These are phyloP conservation scores for Trichosporon asahii DNA, from an alignment of 1,284 basidiomycete genomes.

Conservation along the genomic window DNA sequence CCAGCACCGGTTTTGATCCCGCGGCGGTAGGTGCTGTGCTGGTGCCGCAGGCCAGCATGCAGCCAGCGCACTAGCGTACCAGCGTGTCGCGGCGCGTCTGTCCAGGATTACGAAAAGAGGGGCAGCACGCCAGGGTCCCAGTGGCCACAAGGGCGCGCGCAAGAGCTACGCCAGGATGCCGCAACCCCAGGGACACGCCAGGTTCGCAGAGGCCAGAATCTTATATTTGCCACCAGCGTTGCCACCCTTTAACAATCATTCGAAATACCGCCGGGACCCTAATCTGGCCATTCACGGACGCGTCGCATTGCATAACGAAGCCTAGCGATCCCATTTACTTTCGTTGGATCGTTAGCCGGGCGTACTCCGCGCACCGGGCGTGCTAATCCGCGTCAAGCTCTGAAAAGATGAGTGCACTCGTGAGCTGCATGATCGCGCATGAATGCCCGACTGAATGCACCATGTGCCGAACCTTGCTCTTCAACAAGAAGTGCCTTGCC, in stretches of 20 bases:
- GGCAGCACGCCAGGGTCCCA: not conserved
- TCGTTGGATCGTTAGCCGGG: no score
- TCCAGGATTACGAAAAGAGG: slow-evolving; percentile 1
- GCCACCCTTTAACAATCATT: not conserved
- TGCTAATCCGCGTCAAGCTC: not conserved
- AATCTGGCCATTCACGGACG: not conserved
- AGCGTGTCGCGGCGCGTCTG: not conserved
- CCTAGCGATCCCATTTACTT: not conserved
- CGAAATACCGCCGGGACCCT: not conserved
- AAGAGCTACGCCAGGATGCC: not conserved
- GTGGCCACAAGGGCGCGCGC: not conserved
- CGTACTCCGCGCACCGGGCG: no score
- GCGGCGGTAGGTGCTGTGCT: not conserved
- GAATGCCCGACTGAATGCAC: not conserved
- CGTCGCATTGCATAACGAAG: not conserved
- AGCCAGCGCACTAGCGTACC: not conserved
- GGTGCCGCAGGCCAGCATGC: not conserved
- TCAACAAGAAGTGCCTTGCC: not conserved
- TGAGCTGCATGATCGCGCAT: not conserved
- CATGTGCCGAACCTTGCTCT: not conserved
- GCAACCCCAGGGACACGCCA: not conserved
- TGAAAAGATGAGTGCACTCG: not conserved
- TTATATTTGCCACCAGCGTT: not conserved
- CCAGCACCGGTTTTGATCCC: not conserved
- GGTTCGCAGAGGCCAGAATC: not conserved